Base-by-base conservation (phyloP, 2,329 filamentous ascomycete genomes). In the Cladophialophora bantiana region DNA sequence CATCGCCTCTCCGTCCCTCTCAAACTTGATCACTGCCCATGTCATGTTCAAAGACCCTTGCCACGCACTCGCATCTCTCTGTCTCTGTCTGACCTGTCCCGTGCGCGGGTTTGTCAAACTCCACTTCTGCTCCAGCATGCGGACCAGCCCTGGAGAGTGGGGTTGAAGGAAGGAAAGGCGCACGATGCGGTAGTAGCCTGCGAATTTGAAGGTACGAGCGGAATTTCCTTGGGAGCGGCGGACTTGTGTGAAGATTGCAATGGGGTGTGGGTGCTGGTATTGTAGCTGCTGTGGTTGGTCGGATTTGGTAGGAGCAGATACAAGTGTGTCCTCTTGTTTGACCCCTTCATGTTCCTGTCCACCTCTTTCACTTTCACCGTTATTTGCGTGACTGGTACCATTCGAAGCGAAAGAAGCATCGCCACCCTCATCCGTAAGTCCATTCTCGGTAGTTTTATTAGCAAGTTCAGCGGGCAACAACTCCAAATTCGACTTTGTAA, bases 51-150 rank as follows among this genome's bases (percentile, higher is more conserved):
- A 42, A 50, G 66, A 66, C 54, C 58, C 52, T 45, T 67, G 34
- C 70, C 68, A 71, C 3, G 34, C 34, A 18, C 48, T 45, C 26
- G 60, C 20, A 38, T 66, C 63, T 38, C 64, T 52, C 36, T 63
- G 57, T 13, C 55, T 58, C 40, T 59, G 59, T 31, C 35, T 61
- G 26, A 53, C 42, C 4, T 35, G 34, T 15, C 61, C 64, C 31
- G 60, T 64, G n/a, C 58, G 50, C 15, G 18, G 59, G 15, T 61
- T 55, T 34, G 55, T 62, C 6, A 40, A 5, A 1, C 64, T 56
- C 58, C 58, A 72, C 56, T 72, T 72, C 59, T 68, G 68, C 20
- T 70, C 64, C 9, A 70, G 56, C 70, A 72, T 72, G 15, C 65
- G 64, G 9, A 62, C 54, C 1, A 72, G 67, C 9, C 65, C 66